phyloP scores from a whole-genome alignment of 2,329 filamentous ascomycete genomes.

The Zalaria sp. region DNA sequence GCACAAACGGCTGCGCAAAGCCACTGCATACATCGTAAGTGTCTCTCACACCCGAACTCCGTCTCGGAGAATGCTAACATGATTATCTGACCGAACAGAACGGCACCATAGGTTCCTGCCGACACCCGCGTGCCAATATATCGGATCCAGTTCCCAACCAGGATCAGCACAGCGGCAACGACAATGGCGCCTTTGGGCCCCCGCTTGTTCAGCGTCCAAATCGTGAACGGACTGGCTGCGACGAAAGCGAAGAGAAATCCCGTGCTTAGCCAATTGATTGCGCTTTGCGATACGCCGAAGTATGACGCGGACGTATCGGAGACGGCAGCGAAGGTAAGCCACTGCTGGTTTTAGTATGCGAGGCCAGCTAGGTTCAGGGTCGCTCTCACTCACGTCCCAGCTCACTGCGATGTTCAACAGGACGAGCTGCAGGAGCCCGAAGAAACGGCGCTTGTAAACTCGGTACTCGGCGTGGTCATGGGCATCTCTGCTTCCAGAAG shows the following conservation, averaged over 20 bases:
- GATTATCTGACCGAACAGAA: slow-evolving; percentile 85
- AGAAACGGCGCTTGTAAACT: slow-evolving; percentile 77
- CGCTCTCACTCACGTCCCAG: slow-evolving; percentile 64
- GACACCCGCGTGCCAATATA: slow-evolving; percentile 18
- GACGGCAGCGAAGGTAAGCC: slow-evolving; percentile 83
- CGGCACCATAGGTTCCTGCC: slow-evolving; percentile 52
- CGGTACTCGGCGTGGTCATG: slow-evolving; percentile 16
- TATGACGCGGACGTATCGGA: slow-evolving; percentile 60
- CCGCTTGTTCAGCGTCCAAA: slow-evolving; percentile 61
- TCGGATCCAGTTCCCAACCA: slow-evolving; percentile 75
- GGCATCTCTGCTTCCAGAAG: too few species aligned
- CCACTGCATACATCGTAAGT: slow-evolving; percentile 31
- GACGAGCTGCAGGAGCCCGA: slow-evolving; percentile 70
- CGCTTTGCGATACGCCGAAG: slow-evolving; percentile 58
- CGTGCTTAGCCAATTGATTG: slow-evolving; percentile 88
- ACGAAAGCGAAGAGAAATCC: slow-evolving; percentile 78
- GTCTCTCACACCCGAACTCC: not conserved
- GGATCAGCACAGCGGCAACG: slow-evolving; percentile 54
- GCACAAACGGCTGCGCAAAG: slow-evolving; percentile 80
- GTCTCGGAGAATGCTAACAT: slow-evolving; percentile 30
- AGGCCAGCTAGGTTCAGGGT: not conserved
- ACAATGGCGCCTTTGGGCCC: slow-evolving; percentile 71
- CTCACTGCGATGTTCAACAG: slow-evolving; percentile 85
- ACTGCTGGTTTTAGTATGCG: slow-evolving; percentile 35
- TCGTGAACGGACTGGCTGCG: slow-evolving; percentile 51